A percentile compares a stretch with the other conserved stretches of the same genome.
Conservation (phyloP, 768 basidiomycete genomes). For the Amanita pseudoporphyria region DNA sequence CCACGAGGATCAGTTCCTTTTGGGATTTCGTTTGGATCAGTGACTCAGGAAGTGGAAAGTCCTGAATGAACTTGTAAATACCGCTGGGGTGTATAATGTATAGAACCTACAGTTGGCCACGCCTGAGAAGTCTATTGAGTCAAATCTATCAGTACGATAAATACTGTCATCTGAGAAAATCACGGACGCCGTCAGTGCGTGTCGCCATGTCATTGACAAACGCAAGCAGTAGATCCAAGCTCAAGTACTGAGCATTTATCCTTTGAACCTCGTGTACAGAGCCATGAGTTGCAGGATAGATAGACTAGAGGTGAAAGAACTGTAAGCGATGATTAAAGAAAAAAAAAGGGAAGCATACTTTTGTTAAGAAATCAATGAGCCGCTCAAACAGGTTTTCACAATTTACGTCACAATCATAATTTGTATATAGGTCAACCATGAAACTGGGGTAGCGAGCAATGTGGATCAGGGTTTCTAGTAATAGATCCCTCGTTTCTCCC, state of each 20-base stretch:
- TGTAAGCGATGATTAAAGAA: neutral
- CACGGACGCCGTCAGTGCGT: conserved; percentile 40
- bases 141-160: conserved; percentile 9
- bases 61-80: conserved; percentile 24
- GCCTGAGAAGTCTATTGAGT: conserved; percentile 28
- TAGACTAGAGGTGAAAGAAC: conserved; percentile 40
- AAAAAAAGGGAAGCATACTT: conserved; percentile 36
- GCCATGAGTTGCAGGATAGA: conserved; percentile 61
- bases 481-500: conserved; percentile 80
- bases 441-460: conserved; percentile 79
- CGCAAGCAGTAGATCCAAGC: conserved; percentile 77
- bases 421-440: conserved; percentile 92
- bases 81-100: neutral
- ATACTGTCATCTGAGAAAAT: conserved; percentile 5
- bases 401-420: conserved; percentile 96
- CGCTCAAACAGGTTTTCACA: conserved; percentile 95
- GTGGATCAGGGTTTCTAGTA: conserved; percentile 80
- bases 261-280: conserved; percentile 54
- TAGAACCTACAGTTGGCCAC: conserved; percentile 57
- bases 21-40: conserved; percentile 66
- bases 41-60: conserved; percentile 43
- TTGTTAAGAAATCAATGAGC: conserved; percentile 78
- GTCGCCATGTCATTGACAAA: conserved; percentile 85
- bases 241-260: conserved; percentile 75
- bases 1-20: conserved; percentile 79